Evolutionary conservation across 1,284 basidiomycete species (phyloP), one percentile per base, ranked within the genome.

Genomic region (Thelephora terrestris): DNA sequence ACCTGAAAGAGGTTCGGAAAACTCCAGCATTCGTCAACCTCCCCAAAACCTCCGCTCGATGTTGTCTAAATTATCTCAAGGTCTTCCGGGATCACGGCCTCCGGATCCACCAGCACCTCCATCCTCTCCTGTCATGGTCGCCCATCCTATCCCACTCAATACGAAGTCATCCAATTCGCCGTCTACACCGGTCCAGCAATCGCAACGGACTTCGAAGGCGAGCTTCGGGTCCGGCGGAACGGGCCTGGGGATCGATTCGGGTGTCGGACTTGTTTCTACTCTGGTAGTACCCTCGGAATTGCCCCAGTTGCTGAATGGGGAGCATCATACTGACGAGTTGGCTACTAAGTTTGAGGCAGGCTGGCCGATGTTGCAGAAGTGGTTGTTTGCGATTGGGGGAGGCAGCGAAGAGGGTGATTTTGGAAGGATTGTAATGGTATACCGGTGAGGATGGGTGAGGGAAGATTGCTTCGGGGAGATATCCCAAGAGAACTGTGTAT

Each of bases 311-410:
- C 70, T 96, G 10, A 85, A 96, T 58, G 93, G 92, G 4, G 83
- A 85, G 50, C 91, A 92, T 65, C 87, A 93, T 63, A 85, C 91
- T 2, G 94, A 97, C 63, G 92, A 96, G 64, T 69, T 97, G 43
- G 88, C 87, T 52, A 85, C 89, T 17, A 71, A 62, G 45, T 92
- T 92, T 58, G 81, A 88, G 54, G 79, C 85, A 48, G 84, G 86
- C 5, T 95, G 92, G 92, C 79, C 81, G 4, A 69, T 85, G 52
- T 69, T 97, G 47, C 81, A 91, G 59, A 75, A 76, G 53, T 89
- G 89, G 76, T 66, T 97, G 43, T 69, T 71, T 5, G 62, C 69
- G 20, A 75, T 81, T 43, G 87, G 85, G 2, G 79, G 76, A 1
- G 82, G 71, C 18, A 59, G 57, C 12, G 69, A 66, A 4, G 64